Evolutionary conservation across 371 early-diverging fungal species (phyloP), one percentile per base, ranked within the genome.

Genomic region (Mucor lusitanicus): DNA sequence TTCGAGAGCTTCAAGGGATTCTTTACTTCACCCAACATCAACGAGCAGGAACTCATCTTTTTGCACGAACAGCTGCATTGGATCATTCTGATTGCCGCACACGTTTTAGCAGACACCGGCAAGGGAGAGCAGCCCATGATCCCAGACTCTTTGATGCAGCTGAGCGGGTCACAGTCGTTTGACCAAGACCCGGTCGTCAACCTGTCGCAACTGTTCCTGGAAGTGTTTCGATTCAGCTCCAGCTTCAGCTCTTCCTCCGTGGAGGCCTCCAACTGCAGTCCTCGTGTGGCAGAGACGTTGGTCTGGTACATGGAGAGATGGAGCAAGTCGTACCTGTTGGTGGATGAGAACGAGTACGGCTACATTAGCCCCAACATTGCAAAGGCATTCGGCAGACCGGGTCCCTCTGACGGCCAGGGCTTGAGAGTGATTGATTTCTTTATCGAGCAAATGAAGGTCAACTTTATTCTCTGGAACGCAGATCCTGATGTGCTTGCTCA

Each of bases 241-340:
- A 72, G 76, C 37, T 84, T 79, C 56, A 68, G 74, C 19, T 59
- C 78, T 8, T 72, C 72, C 39, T 64, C 78, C 13, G 73, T 85
- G 0, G 84, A 87, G 75, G 87, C 88, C 7, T 78, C 85, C 25
- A 80, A 87, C 23, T 90, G 88, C 72, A 92, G 92, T 70, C 94
- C 94, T 3, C 81, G 87, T 59, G 85, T 92, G 6, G 83, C 88
- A 2, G 89, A 92, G 61, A 90, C 91, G 0, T 69, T 92, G 28
- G 76, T 92, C 50, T 91, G 91, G 90, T 94, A 88, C 71, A 75
- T 90, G 56, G 90, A 91, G 62, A 80, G 94, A 23, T 94, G 94
- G 92, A 78, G 83, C 46, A 82, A 85, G 57, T 88, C 92, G 0
- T 94, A 91, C 69, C 69, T 94, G 9, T 83, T 92, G 40, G 37